phyloP scores from a whole-genome alignment of 1,284 basidiomycete genomes.

The Termitomyces sp. region DNA sequence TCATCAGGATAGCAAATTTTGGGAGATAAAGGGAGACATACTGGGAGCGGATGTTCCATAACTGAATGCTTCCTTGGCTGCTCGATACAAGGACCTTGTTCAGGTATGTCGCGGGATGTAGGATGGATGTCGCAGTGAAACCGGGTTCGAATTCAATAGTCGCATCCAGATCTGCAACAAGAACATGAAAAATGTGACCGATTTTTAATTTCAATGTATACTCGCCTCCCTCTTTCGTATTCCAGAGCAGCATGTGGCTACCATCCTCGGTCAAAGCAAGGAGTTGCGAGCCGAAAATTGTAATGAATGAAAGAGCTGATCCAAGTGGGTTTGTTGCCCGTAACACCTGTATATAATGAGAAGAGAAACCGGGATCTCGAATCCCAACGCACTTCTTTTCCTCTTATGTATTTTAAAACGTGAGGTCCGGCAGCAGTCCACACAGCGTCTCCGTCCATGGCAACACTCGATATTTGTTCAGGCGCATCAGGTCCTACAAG shows the following conservation, averaged over 20 bases:
- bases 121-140: conserved; percentile 79
- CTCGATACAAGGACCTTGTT: conserved; percentile 93
- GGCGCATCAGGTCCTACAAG: conserved; percentile 71
- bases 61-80: conserved; percentile 75
- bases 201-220: not conserved
- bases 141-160: conserved; percentile 70
- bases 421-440: conserved; percentile 74
- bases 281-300: conserved; percentile 78
- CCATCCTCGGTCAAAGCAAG: conserved; percentile 82
- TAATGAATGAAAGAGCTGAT: conserved; percentile 53
- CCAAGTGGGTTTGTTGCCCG: conserved; percentile 62
- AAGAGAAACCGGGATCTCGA: conserved; percentile 2
- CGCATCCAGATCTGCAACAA: conserved; percentile 46
- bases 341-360: conserved; percentile 36
- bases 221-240: conserved; percentile 57
- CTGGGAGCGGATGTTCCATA: conserved; percentile 94
- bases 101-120: conserved; percentile 95
- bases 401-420: conserved; percentile 78
- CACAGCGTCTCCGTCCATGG: conserved; percentile 82
- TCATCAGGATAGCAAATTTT: conserved; percentile 4
- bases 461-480: conserved; percentile 70
- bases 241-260: conserved; percentile 78
- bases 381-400: conserved; percentile 69
- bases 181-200: conserved; percentile 6
- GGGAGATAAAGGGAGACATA: conserved; percentile 33